Evolutionary conservation across 345 rosid species (phyloP).

Genomic region (Physaria fendleri): DNA sequence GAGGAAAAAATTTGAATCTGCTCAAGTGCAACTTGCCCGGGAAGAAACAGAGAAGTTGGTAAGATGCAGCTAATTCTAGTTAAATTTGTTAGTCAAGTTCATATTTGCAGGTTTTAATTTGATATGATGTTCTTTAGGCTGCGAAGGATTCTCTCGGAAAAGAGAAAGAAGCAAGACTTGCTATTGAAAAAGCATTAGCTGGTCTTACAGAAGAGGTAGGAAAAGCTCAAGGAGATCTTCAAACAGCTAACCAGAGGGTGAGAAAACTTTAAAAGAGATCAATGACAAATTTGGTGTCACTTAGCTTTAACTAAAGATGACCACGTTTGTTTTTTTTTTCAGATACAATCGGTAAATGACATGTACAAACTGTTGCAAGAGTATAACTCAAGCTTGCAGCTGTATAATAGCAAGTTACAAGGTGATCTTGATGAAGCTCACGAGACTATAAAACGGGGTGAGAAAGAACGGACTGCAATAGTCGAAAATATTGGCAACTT

Average conservation of each 20-base stretch:
- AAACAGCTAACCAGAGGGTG: conserved; percentile 93
- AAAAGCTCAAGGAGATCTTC: conserved; percentile 80
- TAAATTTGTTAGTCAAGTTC: not conserved
- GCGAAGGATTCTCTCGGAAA: conserved; percentile 67
- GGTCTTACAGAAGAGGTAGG: conserved; percentile 73
- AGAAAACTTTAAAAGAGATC: conserved; percentile 4
- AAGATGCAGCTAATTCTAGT: conserved; percentile 19
- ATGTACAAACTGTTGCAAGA: conserved; percentile 96
- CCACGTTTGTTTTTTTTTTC: conserved; percentile 18
- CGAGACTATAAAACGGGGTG: conserved; percentile 69
- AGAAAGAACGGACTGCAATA: conserved; percentile 78
- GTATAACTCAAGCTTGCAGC: conserved; percentile 91
- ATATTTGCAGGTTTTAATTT: not conserved
- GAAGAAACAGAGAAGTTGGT: conserved; percentile 91
- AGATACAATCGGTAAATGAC: conserved; percentile 87
- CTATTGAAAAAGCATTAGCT: conserved; percentile 60
- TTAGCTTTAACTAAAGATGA: conserved; percentile 5
- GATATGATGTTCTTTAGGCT: conserved; percentile 38
- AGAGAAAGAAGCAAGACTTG: conserved; percentile 73
- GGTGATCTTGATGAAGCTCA: conserved; percentile 81
- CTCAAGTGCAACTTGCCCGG: conserved; percentile 63
- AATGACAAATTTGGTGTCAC: not conserved
- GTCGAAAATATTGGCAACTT: conserved; percentile 66
- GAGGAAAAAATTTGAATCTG: conserved; percentile 67
- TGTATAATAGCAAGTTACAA: conserved; percentile 88